Base-by-base conservation (phyloP, 257 asterid genomes). In the Lithospermum erythrorhizon region DNA sequence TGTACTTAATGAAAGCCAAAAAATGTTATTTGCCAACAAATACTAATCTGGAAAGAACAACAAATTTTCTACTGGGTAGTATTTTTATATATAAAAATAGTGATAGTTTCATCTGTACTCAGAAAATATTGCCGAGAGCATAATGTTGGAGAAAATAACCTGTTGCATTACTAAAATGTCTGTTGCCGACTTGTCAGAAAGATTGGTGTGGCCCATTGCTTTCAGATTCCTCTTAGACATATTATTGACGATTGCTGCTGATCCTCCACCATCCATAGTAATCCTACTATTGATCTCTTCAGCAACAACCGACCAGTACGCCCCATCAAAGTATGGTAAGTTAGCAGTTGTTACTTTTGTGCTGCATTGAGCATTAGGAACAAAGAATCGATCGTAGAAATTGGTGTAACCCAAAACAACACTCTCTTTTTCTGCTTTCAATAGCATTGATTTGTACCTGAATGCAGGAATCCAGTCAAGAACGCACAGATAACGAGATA, bases 311-410 rank as follows among this genome's bases (percentile, higher is more conserved):
- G 89, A 75, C 93, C 95, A 88, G 67, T 65, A 85, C 59, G 62
- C 86, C 70, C 93, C 95, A 45, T 81, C 90, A 56, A 88, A 83
- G 64, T 83, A 81, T 62, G 96, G 96, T 59, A 88, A 76, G 22
- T 81, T 84, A 60, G 93, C 82, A 23, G 84, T 83, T 61, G 87
- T 79, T 66, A 83, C 68, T 77, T 79, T 83, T 75, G 65, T 65
- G 71, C 74, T 72, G 69, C 70, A 66, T 41, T 77, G 71, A 67
- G 65, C 85, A 63, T 64, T 74, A 1, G 83, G 81, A 58, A 70
- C 76, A 59, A 85, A 85, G 76, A 81, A 85, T 68, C 72, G 47
- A 24, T 83, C 85, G 57, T 83, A 79, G 29, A 85, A 76, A 59
- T 78, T 85, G 23, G 89, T 76, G 67, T 35, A 62, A 52, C 69